A percentile compares a stretch with the other conserved stretches of the same genome.
These are phyloP conservation scores for Tylopilus plumbeoviolaceoides DNA, from an alignment of 768 basidiomycete genomes.

Conservation along the genomic window DNA sequence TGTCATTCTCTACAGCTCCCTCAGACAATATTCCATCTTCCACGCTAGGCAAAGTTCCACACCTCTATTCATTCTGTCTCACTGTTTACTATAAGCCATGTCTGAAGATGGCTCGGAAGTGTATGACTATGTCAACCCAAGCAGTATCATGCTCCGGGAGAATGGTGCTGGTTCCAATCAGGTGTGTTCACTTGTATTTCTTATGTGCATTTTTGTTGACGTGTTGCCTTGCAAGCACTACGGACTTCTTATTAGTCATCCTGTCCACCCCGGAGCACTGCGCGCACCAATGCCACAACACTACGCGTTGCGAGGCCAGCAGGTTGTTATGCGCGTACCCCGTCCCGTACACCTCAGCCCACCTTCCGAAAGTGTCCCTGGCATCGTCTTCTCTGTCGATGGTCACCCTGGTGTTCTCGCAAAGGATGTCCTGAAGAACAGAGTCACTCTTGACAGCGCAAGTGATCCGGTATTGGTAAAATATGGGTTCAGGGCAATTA, in stretches of 20 bases:
- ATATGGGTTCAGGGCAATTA: constrained; percentile 19
- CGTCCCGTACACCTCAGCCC: constrained; percentile 13
- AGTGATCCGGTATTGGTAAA: constrained; percentile 16
- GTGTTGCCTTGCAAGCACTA: constrained; percentile 13
- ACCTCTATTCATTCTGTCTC: too few relatives aligned
- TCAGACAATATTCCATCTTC: too few relatives aligned
- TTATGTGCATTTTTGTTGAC: neutral
- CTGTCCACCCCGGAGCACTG: constrained; percentile 16
- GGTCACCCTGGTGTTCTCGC: constrained; percentile 20
- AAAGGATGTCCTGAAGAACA: constrained; percentile 12
- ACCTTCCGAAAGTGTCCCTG: constrained; percentile 9
- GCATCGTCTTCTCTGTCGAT: constrained; percentile 15
- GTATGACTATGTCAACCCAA: neutral
- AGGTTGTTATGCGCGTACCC: constrained; percentile 18
- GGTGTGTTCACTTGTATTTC: neutral
- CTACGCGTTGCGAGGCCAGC: constrained; percentile 15
- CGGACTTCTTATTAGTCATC: constrained; percentile 6
- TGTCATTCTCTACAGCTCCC: neutral
- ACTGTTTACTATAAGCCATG: neutral
- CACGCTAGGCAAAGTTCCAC: too few relatives aligned
- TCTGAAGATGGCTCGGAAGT: neutral
- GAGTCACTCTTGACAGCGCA: constrained; percentile 11
- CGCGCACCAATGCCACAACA: constrained; percentile 17
- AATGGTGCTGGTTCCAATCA: neutral
- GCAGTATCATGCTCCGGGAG: neutral